These are phyloP conservation scores for Camellia sinensis DNA, from an alignment of 148 eudicot species.

Conservation along the genomic window DNA sequence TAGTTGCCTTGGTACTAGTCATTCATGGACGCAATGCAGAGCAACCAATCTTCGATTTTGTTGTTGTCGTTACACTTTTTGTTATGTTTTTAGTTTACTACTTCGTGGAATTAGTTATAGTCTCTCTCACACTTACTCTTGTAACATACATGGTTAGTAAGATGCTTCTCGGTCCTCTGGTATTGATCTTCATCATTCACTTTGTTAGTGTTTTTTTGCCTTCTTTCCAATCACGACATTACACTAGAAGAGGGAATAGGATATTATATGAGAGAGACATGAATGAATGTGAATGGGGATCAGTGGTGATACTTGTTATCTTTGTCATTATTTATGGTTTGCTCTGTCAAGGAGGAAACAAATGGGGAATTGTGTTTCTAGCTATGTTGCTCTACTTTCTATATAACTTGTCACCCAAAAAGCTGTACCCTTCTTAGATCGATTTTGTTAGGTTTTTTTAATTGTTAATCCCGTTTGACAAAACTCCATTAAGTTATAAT, in stretches of 20 bases:
- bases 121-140: slow-evolving; percentile 19
- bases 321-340: slow-evolving; percentile 5
- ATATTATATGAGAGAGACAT: slow-evolving; percentile 7
- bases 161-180: slow-evolving; percentile 29
- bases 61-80: slow-evolving; percentile 17
- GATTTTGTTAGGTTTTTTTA: too few relatives aligned
- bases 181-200: slow-evolving; percentile 21
- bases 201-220: not conserved
- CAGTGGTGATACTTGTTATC: slow-evolving; percentile 5
- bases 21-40: slow-evolving; percentile 19
- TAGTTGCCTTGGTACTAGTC: slow-evolving; percentile 15
- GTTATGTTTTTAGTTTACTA: slow-evolving; percentile 21
- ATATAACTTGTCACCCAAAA: not conserved
- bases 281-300: slow-evolving; percentile 21
- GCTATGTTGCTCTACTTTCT: slow-evolving; percentile 9
- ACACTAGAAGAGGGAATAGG: not conserved
- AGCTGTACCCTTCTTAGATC: too few relatives aligned
- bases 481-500: too few relatives aligned
- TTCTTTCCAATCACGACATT: not conserved
- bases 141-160: slow-evolving; percentile 18
- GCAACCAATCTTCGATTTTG: slow-evolving; percentile 13
- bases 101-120: slow-evolving; percentile 6
- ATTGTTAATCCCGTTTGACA: too few relatives aligned
- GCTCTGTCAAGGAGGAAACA: slow-evolving; percentile 11
- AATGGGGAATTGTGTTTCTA: slow-evolving; percentile 11